Conservation (phyloP, 2,329 filamentous ascomycete species). For the Fusarium albidum region DNA sequence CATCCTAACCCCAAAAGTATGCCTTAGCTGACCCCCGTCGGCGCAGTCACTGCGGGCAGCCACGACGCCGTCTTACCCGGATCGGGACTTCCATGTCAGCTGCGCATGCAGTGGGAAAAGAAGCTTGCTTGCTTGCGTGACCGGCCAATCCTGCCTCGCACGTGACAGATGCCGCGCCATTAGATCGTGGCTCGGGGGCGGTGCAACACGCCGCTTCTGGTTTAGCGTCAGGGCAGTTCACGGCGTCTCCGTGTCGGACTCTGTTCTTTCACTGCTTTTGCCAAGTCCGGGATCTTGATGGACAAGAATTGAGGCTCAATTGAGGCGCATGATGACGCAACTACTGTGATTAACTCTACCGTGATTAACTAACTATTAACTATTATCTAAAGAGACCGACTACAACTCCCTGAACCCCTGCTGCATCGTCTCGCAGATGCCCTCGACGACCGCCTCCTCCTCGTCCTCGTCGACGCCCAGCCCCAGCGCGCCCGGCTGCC, state of each 20-base stretch:
- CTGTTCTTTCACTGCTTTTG: too few species aligned
- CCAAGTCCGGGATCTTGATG: conserved; percentile 17
- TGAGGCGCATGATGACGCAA: too few species aligned
- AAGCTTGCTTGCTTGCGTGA: too few species aligned
- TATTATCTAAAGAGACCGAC: too few species aligned
- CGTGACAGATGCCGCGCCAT: conserved; percentile 13
- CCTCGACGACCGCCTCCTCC: conserved; percentile 30
- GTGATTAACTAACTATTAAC: too few species aligned
- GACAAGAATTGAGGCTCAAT: neutral
- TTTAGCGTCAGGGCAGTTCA: conserved; percentile 4
- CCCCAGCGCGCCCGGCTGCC: conserved; percentile 35
- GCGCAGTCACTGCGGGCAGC: conserved; percentile 31
- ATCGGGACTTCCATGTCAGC: too few species aligned
- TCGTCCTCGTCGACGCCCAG: conserved; percentile 22
- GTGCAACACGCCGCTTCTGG: neutral
- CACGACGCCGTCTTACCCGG: neutral
- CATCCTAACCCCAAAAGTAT: conserved; percentile 10
- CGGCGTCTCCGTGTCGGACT: conserved; percentile 12
- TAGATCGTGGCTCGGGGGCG: conserved; percentile 20
- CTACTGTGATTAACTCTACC: too few species aligned
- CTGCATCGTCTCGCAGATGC: conserved; percentile 23
- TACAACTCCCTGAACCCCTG: conserved; percentile 24
- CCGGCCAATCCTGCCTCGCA: conserved; percentile 19
- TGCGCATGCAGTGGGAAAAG: too few species aligned
- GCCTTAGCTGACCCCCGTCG: conserved; percentile 36